Evolutionary conservation across 371 early-diverging fungal genomes (phyloP).

Genomic region (Smittium culicis): DNA sequence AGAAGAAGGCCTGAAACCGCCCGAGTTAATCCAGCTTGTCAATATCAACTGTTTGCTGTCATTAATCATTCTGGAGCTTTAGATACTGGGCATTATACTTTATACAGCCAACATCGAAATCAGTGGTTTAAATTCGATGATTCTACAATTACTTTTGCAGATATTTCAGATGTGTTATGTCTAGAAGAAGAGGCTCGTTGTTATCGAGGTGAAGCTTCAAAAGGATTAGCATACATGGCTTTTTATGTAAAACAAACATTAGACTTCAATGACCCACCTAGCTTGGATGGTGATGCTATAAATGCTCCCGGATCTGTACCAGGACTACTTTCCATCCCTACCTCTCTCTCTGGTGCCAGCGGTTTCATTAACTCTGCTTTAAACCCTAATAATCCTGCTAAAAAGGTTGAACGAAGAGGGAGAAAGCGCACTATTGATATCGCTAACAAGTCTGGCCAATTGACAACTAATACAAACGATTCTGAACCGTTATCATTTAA

Average conservation of each 20-base stretch:
- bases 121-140: conserved; percentile 91
- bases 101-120: conserved; percentile 58
- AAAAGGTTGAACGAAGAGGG: no score
- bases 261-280: conserved; percentile 36
- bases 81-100: conserved; percentile 89
- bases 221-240: conserved; percentile 54
- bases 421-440: no score
- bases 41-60: conserved; percentile 78
- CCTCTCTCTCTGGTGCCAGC: no score
- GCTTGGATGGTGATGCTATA: neutral
- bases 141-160: conserved; percentile 53
- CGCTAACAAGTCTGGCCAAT: no score
- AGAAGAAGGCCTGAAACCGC: conserved; percentile 32
- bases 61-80: conserved; percentile 79
- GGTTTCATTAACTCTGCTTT: no score
- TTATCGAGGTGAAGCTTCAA: conserved; percentile 35
- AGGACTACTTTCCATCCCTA: no score
- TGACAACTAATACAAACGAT: no score
- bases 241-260: conserved; percentile 62
- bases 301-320: no score
- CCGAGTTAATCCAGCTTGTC: conserved; percentile 44
- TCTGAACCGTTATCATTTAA: no score
- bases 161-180: conserved; percentile 55
- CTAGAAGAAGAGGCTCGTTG: conserved; percentile 44
- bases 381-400: no score